Evolutionary conservation across 331 rosid genomes (phyloP), one percentile per base, ranked within the genome.

Genomic region (Dryas integrifolia): DNA sequence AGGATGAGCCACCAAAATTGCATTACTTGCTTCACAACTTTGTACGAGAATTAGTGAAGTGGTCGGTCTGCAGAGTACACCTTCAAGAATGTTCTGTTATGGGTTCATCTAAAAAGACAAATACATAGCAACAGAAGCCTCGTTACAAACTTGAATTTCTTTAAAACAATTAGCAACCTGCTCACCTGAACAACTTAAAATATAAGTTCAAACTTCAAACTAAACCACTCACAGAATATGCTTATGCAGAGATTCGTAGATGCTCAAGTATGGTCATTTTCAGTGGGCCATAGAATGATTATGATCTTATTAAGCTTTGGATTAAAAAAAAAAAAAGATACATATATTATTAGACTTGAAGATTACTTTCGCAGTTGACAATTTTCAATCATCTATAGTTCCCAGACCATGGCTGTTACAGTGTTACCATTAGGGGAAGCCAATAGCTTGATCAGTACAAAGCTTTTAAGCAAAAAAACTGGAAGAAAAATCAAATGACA

Each of bases 401-500:
- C 21, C 12, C 55, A 76, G 62, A 48, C 63, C 65, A 26, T 9
- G 70, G 15, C 44, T 40, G 47, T 14, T 21, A 21, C 24, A 21
- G 24, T 21, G 24, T 21, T 11, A 75, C 52, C 59, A 52, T 78
- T 83, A 7, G 56, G 67, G 63, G 60, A 59, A 72, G 35, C 75
- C 14, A 64, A 49, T 9, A 46, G 13, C 49, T 47, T 64, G 73
- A 59, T 45, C 24, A 49, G 77, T 8, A 24, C 64, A 65, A 40
- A 18, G 58, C n/a, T 51, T 49, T 39, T 43, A 10, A 47, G 64
- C 21, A 9, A 73, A 30, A 53, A 65, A 50, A 18, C n/a, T 49
- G 15, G 12, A 11, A 30, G 66, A 69, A 65, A 4, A 69, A 85
- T 89, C 84, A 94, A 65, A 94, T 85, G 72, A 89, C 92, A 64